Conservation (phyloP, 2,329 filamentous ascomycete species). For the Calonectria ilicicola region DNA sequence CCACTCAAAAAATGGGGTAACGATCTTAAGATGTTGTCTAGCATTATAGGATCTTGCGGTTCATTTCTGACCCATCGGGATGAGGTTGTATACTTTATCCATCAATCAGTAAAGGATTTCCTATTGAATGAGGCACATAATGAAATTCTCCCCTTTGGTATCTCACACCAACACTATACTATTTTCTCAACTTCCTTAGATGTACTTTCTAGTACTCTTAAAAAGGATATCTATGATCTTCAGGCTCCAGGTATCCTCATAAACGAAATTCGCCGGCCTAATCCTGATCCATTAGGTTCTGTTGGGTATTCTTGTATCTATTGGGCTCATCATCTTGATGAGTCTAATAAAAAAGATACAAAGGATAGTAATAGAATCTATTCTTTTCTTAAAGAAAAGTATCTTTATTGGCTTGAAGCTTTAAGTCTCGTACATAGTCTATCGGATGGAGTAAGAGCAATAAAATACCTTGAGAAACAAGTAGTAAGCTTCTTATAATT, state of each 20-base stretch:
- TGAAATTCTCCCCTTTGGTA: conserved; percentile 46
- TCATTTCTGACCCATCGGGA: conserved; percentile 53
- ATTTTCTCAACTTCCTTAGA: not conserved
- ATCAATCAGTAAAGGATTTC: conserved; percentile 59
- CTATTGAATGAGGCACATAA: conserved; percentile 41
- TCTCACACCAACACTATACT: conserved; percentile 38
- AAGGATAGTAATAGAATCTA: not conserved
- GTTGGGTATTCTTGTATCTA: conserved; percentile 35
- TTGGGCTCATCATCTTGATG: conserved; percentile 35
- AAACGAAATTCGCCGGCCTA: conserved; percentile 15
- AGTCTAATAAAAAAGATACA: no score
- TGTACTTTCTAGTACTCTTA: conserved; percentile 30
- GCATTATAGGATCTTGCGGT: conserved; percentile 49
- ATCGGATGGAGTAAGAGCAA: not conserved
- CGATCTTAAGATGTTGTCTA: conserved; percentile 29
- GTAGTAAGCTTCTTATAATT: not conserved
- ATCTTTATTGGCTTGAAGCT: conserved; percentile 57
- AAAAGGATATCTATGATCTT: conserved; percentile 51
- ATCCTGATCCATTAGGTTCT: conserved; percentile 27
- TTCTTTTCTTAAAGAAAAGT: not conserved
- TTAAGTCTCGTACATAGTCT: conserved; percentile 49
- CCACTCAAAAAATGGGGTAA: no score
- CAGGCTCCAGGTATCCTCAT: conserved; percentile 19
- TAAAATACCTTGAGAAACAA: not conserved
- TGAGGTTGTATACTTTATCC: conserved; percentile 49